Evolutionary conservation across 2,329 filamentous ascomycete genomes (phyloP), one percentile per base, ranked within the genome.

Genomic region (Chalaropsis thielavioides): DNA sequence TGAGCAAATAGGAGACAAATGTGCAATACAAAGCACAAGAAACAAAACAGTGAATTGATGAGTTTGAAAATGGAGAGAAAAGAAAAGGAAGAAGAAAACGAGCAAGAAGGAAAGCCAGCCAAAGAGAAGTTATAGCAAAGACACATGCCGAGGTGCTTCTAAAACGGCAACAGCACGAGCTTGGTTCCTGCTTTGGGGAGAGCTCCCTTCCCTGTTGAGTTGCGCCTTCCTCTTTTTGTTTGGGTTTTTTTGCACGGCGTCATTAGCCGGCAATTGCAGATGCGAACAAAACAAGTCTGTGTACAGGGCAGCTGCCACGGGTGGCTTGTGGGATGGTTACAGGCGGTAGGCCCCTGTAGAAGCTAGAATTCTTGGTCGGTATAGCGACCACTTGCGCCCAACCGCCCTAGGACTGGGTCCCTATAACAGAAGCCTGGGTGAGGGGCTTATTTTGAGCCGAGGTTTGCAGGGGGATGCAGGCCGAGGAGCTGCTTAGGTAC

Each of bases 381-480:
- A 11, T 44, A 35, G 24, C 38, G 24, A n/a, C 22, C 60, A 35
- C 10, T 49, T 8, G 24, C 5, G 17, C 13, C 5, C 38, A 61
- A 61, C 35, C 19, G 10, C 40, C 59, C 38, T 15, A 44, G 38
- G 22, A 17, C 17, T 24, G 13, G 43, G 19, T 8, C 10, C 10
- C 41, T 31, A 31, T 31, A 31, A 31, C 3, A 31, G 31, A 31
- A 6, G 6, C 31, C 31, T 31, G 13, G 17, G 22, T 35, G 24
- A 44, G 59, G 59, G 38, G 35, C 13, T 62, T 31, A 46, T 43
- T 27, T 49, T 62, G 60, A 62, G 60, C 60, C 60, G 60, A 62
- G 60, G 60, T 24, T 62, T 49, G 17, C 24, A 44, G 31, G 60
- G 60, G 60, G 31, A 11, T 10, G 35, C 24, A 62, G 60, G 27